Conservation (phyloP, 257 asterid species). For the Anisodus tanguticus region DNA sequence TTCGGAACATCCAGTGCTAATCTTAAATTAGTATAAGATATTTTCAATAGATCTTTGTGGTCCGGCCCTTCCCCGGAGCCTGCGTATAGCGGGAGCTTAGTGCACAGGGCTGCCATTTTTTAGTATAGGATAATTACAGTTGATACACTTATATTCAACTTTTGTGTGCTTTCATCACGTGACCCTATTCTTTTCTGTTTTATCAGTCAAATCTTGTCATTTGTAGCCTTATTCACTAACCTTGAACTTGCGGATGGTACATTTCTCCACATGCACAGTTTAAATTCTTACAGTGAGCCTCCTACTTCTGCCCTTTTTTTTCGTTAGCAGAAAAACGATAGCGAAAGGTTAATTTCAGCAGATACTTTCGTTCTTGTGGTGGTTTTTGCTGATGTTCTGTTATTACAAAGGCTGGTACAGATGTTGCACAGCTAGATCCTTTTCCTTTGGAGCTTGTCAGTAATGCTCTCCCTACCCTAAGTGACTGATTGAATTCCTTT, state of each 20-base stretch:
- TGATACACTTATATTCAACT: neutral
- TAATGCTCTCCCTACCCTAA: neutral
- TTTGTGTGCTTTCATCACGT: neutral
- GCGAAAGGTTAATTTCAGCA: neutral
- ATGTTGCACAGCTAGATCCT: neutral
- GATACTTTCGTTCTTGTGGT: neutral
- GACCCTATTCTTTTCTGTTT: too few relatives aligned
- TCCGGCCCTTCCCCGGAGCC: too few relatives aligned
- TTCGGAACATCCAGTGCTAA: neutral
- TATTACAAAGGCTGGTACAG: constrained; percentile 13
- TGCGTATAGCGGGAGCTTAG: too few relatives aligned
- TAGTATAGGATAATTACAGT: neutral
- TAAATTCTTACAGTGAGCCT: neutral
- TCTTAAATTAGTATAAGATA: neutral
- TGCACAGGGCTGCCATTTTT: too few relatives aligned
- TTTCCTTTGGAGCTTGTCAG: neutral
- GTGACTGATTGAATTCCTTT: neutral
- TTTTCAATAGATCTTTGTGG: too few relatives aligned
- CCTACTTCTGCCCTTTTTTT: neutral
- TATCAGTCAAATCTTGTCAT: neutral
- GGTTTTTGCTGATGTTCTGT: neutral
- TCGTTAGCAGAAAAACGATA: neutral
- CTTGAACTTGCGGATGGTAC: neutral
- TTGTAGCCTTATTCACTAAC: neutral
- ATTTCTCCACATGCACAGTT: neutral